Base-by-base conservation (phyloP, 2,329 filamentous ascomycete genomes). In the Calonectria pseudoturangicola region DNA sequence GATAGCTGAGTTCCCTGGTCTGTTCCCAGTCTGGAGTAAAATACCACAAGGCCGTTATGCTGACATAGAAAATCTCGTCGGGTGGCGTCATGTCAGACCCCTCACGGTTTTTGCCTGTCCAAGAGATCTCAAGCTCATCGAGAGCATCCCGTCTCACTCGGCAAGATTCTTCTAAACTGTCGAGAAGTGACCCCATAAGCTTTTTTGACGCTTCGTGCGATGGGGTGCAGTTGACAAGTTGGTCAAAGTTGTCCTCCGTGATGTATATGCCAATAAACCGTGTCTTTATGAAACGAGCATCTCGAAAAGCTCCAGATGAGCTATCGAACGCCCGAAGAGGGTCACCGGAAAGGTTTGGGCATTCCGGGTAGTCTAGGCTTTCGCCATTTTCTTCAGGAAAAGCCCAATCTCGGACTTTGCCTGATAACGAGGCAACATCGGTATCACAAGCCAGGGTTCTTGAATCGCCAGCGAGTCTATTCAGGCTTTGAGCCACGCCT, bases 401-500 rank as follows among this genome's bases (percentile, higher is more conserved):
- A 21, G 30, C 36, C 64, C 64, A 67, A 18, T 67, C 39, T 7
- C 13, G 18, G 16, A 56, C 50, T n/a, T 67, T 25, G 18, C 36
- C 64, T 7, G 41, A 28, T 8, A 68, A 28, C 3, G 66, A 68
- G n/a, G 39, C 39, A 18, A 68, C 27, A 30, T 68, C 66, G 0
- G 39, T 50, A 18, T 68, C 66, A 16, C 30, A 50, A 2, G 66
- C 43, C 10, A 68, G 41, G 13, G 36, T 68, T 13, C 30, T 18
- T 2, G 66, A 68, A 50, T 62, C 18, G 5, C 15, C 15, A 2
- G 56, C 51, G 39, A 60, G 18, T 27, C 30, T 50, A n/a, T 48
- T 45, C 13, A 73, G 50, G n/a, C 58, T 60, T 30, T 64, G 54
- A 30, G 71, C 73, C 25, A 75, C 51, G 27, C 56, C 63, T 51